Evolutionary conservation across 345 rosid species (phyloP).

Genomic region (Ceriops tagal): DNA sequence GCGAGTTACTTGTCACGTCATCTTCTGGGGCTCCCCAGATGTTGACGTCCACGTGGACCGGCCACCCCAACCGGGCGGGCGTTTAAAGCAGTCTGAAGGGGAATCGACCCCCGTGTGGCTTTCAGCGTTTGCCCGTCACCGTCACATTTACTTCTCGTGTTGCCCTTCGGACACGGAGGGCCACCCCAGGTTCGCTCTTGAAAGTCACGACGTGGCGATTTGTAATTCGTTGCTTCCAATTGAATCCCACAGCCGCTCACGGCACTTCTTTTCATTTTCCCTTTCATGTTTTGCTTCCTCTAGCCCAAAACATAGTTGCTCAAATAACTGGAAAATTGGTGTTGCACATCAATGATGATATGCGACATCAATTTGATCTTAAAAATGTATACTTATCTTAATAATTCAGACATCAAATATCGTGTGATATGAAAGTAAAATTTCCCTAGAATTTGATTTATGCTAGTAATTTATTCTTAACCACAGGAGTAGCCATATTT

Average conservation of each 20-base stretch:
- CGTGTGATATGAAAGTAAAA: too few species aligned
- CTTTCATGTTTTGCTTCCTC: not conserved
- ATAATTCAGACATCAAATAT: too few species aligned
- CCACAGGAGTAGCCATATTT: too few species aligned
- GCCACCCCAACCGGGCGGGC: not conserved
- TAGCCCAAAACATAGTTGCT: too few species aligned
- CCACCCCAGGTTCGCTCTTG: not conserved
- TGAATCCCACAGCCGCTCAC: not conserved
- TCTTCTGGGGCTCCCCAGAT: not conserved
- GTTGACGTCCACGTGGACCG: constrained; percentile 26
- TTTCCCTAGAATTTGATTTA: too few species aligned
- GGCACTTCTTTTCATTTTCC: not conserved
- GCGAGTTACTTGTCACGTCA: constrained; percentile 10
- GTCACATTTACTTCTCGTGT: constrained; percentile 31
- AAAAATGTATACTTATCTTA: too few species aligned
- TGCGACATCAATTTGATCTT: too few species aligned
- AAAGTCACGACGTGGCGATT: constrained; percentile 6
- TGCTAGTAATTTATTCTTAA: not conserved
- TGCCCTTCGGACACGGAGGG: constrained; percentile 9
- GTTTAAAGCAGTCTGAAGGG: not conserved
- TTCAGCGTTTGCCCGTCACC: constrained; percentile 21
- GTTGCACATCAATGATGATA: too few species aligned
- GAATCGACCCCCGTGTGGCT: not conserved
- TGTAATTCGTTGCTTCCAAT: not conserved
- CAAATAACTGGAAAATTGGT: too few species aligned